phyloP scores from a whole-genome alignment of 441 rosid species.

The Corymbia calophylla region DNA sequence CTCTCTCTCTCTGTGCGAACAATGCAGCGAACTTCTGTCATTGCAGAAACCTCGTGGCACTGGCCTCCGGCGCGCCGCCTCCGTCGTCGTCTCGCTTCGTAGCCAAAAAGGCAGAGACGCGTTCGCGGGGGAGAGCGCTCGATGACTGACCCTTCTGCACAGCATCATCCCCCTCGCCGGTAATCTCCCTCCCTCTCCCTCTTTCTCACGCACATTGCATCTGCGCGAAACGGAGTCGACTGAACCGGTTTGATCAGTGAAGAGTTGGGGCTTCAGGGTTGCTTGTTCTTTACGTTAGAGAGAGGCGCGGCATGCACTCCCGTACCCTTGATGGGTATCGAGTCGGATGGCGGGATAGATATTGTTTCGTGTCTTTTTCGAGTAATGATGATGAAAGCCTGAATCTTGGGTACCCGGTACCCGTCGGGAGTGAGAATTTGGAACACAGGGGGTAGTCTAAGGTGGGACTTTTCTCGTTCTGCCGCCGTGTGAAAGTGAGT shows the following conservation, averaged over 20 bases:
- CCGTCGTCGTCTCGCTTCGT: not conserved
- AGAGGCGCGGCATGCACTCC: not conserved
- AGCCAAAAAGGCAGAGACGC: not conserved
- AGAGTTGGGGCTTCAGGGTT: not conserved
- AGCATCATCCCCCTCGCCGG: not conserved
- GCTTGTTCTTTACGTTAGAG: not conserved
- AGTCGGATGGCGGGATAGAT: not conserved
- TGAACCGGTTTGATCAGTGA: not conserved
- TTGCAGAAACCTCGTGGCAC: not conserved
- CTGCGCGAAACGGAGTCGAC: not conserved
- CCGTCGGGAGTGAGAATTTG: not conserved
- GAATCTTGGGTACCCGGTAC: not conserved
- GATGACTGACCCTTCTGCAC: not conserved
- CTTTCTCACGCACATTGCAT: not conserved
- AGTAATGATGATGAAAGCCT: not conserved
- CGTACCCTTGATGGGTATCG: not conserved
- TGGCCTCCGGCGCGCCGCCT: not conserved
- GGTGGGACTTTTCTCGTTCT: not conserved
- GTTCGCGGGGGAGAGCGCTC: not conserved
- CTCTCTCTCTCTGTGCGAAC: not conserved
- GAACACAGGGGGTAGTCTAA: not conserved
- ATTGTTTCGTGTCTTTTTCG: not conserved
- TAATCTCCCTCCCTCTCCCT: not conserved
- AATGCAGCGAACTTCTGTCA: not conserved
- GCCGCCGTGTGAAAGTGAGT: not conserved